Base-by-base conservation (phyloP, 2,329 filamentous ascomycete species). In the Ophiostoma montium region DNA sequence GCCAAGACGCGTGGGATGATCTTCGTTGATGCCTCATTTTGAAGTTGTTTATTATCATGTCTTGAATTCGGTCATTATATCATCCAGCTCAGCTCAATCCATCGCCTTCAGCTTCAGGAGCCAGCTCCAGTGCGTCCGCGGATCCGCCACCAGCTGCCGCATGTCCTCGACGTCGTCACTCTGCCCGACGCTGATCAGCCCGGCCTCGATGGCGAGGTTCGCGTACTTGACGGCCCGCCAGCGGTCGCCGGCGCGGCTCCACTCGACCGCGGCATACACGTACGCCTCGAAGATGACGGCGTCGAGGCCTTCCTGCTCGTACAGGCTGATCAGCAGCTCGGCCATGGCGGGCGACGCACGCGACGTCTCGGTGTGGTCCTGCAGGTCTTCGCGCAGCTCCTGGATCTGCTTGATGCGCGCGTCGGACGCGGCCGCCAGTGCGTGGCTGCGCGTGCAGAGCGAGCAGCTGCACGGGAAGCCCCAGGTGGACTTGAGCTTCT, bases 401-500 rank as follows among this genome's bases (percentile, higher is more conserved):
- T 38, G 50, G 45, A 69, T 65, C 60, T 65, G 62, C 16, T 38
- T 47, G 46, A 70, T 61, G 35, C 67, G 61, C 16, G 52, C 54
- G 56, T 70, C 67, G 21, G 67, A 68, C 3, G 60, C 65, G 5
- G 48, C 52, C 2, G 56, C 47, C 44, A 61, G 52, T 12, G 57
- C 50, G 11, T 49, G 21, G 9, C 57, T 57, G 47, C 61, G 57
- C n/a, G 55, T 59, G 59, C 68, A 70, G 27, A 58, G 52, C 49
- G 63, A 58, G 58, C 68, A 70, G 27, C 60, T 56, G 58, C 67
- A 70, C 18, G 59, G 50, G 56, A 70, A 70, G 41, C 64, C 63
- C 67, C 67, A 70, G 6, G 57, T 60, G 13, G 47, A 18, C 19
- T 56, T 47, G n/a, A 69, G 57, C 33, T 59, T 57, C 9, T 51